Evolutionary conservation across 768 basidiomycete genomes (phyloP), one percentile per base, ranked within the genome.

Genomic region (Termitomyces sp.): DNA sequence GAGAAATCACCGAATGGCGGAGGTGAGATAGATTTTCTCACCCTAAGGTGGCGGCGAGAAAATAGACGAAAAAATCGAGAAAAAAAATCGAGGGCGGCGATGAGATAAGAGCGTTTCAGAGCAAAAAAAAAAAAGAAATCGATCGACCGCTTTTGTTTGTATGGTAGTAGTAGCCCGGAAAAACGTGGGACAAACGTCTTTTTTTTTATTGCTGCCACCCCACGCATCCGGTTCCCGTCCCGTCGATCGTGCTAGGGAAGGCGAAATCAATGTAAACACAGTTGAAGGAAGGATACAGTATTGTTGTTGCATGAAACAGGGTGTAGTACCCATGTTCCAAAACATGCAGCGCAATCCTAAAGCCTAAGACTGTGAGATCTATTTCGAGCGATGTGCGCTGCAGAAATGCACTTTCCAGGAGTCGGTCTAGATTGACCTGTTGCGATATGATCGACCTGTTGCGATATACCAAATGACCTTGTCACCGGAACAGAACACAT

Each of bases 1-100:
- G 69, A 74, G 69, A 71, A 70, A 72, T 71, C 71, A 57, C 76
- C 74, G 74, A 74, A 58, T 27, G 61, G 61, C 66, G 56, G 54
- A 61, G 59, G 63, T 58, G 60, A 62, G 63, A 57, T 53, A 54
- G 62, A 71, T 71, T 70, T 69, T 57, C 17, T 42, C 21, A 17
- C 38, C 73, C 73, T n/a, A 73, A 73, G 60, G 74, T 75, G 67
- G 54, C 67, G 64, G 73, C 70, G 69, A 67, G 57, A 55, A 58
- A 38, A 56, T 12, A 3, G 23, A 32, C 19, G 44, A 5, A 23
- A 29, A 29, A 29, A 29, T 29, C 19, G 21, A 44, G 32, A 32
- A 56, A 23, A 53, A 49, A 19, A 16, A 47, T 38, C 3, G 35
- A 50, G 55, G 40, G 48, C 41, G 42, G 9, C 53, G 57, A 58